Evolutionary conservation across 768 basidiomycete species (phyloP).

Genomic region (Fomitopsis serialis): DNA sequence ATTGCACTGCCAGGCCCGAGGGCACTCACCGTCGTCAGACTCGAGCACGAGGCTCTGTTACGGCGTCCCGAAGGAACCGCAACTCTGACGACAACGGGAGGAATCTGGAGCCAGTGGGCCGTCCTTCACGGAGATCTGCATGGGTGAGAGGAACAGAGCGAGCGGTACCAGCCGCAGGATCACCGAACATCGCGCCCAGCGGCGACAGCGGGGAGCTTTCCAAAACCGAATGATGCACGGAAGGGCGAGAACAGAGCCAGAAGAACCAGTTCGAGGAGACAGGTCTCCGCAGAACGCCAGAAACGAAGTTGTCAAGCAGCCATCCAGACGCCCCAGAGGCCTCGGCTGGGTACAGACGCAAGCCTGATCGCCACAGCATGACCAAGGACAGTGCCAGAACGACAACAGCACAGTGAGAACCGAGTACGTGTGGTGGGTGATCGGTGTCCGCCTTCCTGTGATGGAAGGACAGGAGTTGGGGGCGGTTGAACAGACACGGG

Average conservation of each 20-base stretch:
- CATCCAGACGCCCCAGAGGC: conserved; percentile 2
- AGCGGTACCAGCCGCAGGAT: conserved; percentile 13
- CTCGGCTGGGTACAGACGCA: conserved; percentile 12
- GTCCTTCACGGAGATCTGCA: conserved; percentile 11
- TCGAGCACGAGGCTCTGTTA: conserved; percentile 60
- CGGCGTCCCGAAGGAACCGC: conserved; percentile 36
- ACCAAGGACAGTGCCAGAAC: neutral
- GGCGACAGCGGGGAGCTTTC: conserved; percentile 3
- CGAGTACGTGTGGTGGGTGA: conserved; percentile 26
- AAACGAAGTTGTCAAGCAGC: neutral
- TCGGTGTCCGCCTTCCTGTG: conserved; percentile 36
- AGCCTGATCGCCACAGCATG: conserved; percentile 11
- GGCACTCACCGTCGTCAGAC: conserved; percentile 23
- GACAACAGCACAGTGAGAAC: conserved; percentile 12
- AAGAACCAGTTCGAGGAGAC: conserved; percentile 11
- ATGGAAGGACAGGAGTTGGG: conserved; percentile 37
- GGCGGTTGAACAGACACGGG: conserved; percentile 20
- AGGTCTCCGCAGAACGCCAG: conserved; percentile 29
- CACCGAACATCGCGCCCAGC: conserved; percentile 9
- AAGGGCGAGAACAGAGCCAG: conserved; percentile 19
- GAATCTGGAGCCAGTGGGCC: conserved; percentile 9
- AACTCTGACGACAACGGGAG: conserved; percentile 29
- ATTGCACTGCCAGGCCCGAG: conserved; percentile 21
- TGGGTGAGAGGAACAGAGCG: conserved; percentile 10
- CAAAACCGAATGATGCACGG: conserved; percentile 14